Percentiles rank a stretch among this genome's conserved stretches.
Conservation (phyloP, 805 yeast species). For the Komagataella populi region DNA sequence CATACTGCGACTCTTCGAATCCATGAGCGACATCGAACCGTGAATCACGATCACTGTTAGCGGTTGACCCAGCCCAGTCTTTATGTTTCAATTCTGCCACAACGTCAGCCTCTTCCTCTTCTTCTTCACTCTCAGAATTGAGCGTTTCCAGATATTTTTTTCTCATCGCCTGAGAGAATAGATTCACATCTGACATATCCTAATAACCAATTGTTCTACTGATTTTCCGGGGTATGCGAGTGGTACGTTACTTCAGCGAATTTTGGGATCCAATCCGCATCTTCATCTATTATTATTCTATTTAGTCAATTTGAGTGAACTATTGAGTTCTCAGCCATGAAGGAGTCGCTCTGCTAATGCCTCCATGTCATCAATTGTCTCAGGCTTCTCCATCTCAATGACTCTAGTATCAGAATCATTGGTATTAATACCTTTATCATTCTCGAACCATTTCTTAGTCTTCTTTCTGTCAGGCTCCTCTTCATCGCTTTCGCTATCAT, state of each 20-base stretch:
- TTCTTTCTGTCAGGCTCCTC: constrained; percentile 17
- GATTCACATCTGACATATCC: background rate
- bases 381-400: constrained; percentile 76
- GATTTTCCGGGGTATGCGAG: background rate
- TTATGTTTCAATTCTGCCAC: constrained; percentile 3
- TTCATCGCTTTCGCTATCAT: constrained; percentile 13
- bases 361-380: constrained; percentile 87
- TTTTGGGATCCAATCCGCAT: background rate
- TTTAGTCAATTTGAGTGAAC: background rate
- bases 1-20: background rate
- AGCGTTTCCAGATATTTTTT: background rate
- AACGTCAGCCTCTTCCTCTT: constrained; percentile 3
- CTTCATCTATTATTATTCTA: background rate
- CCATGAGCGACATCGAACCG: background rate
- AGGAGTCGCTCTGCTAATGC: constrained; percentile 55
- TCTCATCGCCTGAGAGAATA: background rate
- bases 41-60: background rate
- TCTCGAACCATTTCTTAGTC: constrained; percentile 37
- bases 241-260: background rate
- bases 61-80: constrained; percentile 5
- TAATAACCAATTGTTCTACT: background rate
- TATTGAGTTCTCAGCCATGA: constrained; percentile 4
- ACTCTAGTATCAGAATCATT: constrained; percentile 19
- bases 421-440: constrained; percentile 11
- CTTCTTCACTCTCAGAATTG: constrained; percentile 1